Percentiles rank a stretch among this genome's conserved stretches.
These are phyloP conservation scores for Fusarium aywerte DNA, from an alignment of 2,329 filamentous ascomycete species.

Conservation along the genomic window DNA sequence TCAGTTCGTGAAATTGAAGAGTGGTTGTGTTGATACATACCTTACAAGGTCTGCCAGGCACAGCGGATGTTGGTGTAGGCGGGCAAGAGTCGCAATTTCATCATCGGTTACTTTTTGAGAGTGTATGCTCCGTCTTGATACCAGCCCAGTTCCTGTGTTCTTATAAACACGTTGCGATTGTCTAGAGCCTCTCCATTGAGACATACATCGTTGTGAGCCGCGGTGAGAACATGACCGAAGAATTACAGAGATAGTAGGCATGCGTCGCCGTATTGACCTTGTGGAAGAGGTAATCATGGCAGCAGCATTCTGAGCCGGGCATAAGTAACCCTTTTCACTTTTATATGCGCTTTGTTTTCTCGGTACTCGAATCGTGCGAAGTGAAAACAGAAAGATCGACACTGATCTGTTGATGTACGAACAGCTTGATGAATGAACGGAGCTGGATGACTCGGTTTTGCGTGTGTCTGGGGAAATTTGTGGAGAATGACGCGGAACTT, in stretches of 20 bases:
- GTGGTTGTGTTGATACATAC: conserved; percentile 58
- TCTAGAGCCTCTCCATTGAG: conserved; percentile 16
- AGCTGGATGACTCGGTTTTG: conserved; percentile 32
- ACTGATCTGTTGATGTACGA: neutral
- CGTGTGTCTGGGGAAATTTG: conserved; percentile 19
- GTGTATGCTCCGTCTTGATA: conserved; percentile 29
- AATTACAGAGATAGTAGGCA: conserved; percentile 28
- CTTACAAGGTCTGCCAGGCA: conserved; percentile 90
- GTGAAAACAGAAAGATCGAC: neutral
- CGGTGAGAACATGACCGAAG: conserved; percentile 4
- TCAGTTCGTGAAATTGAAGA: neutral
- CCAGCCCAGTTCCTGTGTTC: neutral
- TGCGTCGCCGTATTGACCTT: conserved; percentile 40
- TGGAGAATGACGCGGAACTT: conserved; percentile 10
- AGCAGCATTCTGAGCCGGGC: conserved; percentile 28
- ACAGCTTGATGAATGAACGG: neutral
- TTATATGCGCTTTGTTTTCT: neutral
- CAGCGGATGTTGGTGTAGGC: conserved; percentile 80
- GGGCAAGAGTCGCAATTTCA: conserved; percentile 82
- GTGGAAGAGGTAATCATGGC: conserved; percentile 40
- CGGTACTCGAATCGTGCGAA: neutral
- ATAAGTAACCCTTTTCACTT: neutral
- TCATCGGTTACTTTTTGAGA: conserved; percentile 68
- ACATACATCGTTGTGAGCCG: conserved; percentile 9
- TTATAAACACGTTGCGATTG: conserved; percentile 1